A percentile compares a stretch with the other conserved stretches of the same genome.
Evolutionary conservation across 495 filamentous ascomycete species (phyloP).

Genomic region (Penicillium flavigenum): DNA sequence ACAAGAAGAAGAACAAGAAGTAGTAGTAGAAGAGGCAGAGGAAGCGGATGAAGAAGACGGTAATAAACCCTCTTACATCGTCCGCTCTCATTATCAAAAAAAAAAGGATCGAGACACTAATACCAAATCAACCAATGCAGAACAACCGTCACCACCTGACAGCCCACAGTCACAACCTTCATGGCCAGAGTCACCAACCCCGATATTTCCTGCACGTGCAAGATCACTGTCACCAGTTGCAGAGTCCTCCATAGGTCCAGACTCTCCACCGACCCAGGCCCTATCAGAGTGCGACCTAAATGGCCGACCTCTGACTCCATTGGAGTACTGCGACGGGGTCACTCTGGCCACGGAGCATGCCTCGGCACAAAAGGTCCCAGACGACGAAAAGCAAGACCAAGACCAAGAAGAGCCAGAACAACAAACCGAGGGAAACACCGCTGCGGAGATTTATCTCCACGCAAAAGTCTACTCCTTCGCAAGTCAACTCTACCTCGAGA

Average conservation of each 20-base stretch:
- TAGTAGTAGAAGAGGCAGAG: background rate
- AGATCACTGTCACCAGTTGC: background rate
- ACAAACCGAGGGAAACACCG: background rate
- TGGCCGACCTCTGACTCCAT: conserved; percentile 1
- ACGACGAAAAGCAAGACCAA: background rate
- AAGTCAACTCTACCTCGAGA: background rate
- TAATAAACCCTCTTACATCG: background rate
- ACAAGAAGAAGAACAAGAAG: background rate
- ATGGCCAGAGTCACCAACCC: background rate
- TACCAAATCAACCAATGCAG: background rate
- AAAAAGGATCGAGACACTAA: background rate
- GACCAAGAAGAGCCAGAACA: background rate
- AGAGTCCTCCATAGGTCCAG: background rate
- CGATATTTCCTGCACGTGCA: background rate
- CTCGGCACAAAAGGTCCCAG: background rate
- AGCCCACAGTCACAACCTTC: background rate
- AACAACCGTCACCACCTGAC: background rate
- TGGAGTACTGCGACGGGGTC: background rate
- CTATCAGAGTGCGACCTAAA: conserved; percentile 2
- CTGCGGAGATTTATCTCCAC: conserved; percentile 6
- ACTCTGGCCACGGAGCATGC: background rate
- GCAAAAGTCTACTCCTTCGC: conserved; percentile 15
- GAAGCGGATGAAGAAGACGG: background rate
- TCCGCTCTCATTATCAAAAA: background rate
- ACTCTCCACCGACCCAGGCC: background rate